Evolutionary conservation across 2,329 filamentous ascomycete species (phyloP).

Genomic region (Zasmidium angulare): DNA sequence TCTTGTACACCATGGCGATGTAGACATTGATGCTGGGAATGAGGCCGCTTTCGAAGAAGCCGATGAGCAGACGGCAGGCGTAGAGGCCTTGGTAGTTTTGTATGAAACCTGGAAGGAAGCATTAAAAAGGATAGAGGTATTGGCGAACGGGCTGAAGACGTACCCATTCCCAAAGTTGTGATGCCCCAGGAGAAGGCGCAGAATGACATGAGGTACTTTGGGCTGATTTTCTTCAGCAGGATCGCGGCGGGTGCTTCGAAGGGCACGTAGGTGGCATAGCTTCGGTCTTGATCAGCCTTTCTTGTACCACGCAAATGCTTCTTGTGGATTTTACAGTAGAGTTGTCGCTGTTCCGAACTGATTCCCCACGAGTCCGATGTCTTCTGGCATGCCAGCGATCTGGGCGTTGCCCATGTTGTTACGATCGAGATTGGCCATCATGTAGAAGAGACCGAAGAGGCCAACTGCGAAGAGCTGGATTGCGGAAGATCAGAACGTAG

Average conservation of each 20-base stretch:
- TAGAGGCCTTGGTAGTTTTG: conserved; percentile 42
- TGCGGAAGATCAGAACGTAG: not conserved
- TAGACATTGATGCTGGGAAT: conserved; percentile 13
- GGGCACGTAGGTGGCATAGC: conserved; percentile 31
- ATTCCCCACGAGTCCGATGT: conserved; percentile 43
- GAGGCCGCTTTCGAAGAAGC: conserved; percentile 25
- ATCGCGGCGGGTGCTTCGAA: conserved; percentile 41
- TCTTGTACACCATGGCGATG: conserved; percentile 12
- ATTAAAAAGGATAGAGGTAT: not conserved
- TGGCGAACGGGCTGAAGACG: not conserved
- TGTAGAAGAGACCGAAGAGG: conserved; percentile 12
- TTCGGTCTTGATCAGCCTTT: not conserved
- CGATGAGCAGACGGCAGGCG: conserved; percentile 35
- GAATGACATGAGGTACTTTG: conserved; percentile 6
- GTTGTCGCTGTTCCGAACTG: conserved; percentile 36
- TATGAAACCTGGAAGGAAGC: conserved; percentile 36
- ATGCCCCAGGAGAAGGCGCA: conserved; percentile 30
- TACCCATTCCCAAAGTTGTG: conserved; percentile 45
- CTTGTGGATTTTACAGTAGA: too few relatives aligned
- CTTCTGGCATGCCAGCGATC: conserved; percentile 44
- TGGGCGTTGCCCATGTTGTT: conserved; percentile 48
- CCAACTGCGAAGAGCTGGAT: conserved; percentile 7
- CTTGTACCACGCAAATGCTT: not conserved
- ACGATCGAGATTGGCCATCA: conserved; percentile 19
- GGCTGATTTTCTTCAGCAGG: conserved; percentile 6